Conservation (phyloP, 768 basidiomycete genomes). For the Suillus hirtellus region DNA sequence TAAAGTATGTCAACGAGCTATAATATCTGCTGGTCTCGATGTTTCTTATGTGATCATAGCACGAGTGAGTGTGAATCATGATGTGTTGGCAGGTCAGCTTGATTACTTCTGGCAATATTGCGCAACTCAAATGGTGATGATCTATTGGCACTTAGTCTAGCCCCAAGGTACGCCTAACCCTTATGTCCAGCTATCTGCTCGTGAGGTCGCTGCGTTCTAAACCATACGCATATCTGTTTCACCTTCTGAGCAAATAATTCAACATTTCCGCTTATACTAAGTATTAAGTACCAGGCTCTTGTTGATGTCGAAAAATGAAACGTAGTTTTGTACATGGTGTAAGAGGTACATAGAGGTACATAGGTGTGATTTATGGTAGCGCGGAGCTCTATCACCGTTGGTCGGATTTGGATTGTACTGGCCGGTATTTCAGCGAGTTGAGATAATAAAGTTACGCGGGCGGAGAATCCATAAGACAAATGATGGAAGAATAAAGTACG, state of each 20-base stretch:
- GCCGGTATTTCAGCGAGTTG: background rate
- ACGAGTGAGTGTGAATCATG: background rate
- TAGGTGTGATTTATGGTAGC: background rate
- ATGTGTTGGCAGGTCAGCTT: background rate
- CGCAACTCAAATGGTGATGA: background rate
- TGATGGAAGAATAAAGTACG: background rate
- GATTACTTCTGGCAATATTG: background rate
- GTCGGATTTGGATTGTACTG: background rate
- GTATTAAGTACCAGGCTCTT: background rate
- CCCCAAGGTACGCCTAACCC: too few species aligned
- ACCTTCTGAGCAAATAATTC: background rate
- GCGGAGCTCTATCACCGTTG: background rate
- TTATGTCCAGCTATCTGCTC: too few species aligned
- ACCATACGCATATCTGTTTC: background rate
- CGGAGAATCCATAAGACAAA: background rate
- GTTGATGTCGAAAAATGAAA: background rate
- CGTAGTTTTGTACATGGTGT: background rate
- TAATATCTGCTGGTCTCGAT: background rate
- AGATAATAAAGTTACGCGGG: background rate
- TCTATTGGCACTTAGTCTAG: too few species aligned
- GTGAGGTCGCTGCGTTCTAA: too few species aligned
- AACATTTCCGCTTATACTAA: background rate
- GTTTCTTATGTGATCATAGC: background rate
- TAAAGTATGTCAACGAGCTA: background rate
- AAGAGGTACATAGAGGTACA: background rate